phyloP scores from a whole-genome alignment of 2,329 filamentous ascomycete species.

The Nemania sp. region DNA sequence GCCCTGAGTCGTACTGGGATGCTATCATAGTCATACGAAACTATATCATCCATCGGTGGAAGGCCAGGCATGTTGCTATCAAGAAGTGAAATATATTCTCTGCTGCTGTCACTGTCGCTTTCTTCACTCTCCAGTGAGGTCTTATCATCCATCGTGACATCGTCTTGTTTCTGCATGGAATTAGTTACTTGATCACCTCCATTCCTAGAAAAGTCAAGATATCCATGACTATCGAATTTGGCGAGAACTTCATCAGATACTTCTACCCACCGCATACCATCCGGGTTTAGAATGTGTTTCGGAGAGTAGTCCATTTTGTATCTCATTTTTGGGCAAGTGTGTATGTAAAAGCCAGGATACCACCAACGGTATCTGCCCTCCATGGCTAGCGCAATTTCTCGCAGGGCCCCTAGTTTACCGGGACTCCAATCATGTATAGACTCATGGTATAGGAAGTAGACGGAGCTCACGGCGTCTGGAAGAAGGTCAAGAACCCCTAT shows the following conservation, averaged over 20 bases:
- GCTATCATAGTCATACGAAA: constrained; percentile 67
- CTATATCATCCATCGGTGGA: constrained; percentile 65
- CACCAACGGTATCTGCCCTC: constrained; percentile 80
- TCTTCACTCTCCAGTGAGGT: constrained; percentile 24
- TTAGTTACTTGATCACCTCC: constrained; percentile 9
- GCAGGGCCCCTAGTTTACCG: constrained; percentile 80
- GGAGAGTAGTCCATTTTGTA: constrained; percentile 86
- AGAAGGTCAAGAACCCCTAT: constrained; percentile 82
- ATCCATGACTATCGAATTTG: constrained; percentile 68
- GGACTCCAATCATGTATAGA: constrained; percentile 77
- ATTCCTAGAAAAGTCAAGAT: constrained; percentile 56
- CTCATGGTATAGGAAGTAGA: constrained; percentile 86
- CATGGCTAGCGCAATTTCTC: constrained; percentile 76
- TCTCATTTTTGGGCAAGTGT: constrained; percentile 83
- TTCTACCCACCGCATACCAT: constrained; percentile 71
- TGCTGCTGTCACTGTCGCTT: constrained; percentile 33
- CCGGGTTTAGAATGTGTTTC: constrained; percentile 79
- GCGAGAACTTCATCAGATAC: constrained; percentile 65
- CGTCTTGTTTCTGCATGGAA: not conserved
- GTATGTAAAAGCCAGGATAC: constrained; percentile 86
- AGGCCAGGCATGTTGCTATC: constrained; percentile 75
- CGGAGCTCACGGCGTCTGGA: constrained; percentile 80
- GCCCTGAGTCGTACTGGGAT: constrained; percentile 65
- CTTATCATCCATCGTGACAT: constrained; percentile 7
- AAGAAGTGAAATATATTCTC: constrained; percentile 61